These are phyloP conservation scores for Veloboletus limbatus DNA, from an alignment of 1,284 basidiomycete species.

Conservation along the genomic window DNA sequence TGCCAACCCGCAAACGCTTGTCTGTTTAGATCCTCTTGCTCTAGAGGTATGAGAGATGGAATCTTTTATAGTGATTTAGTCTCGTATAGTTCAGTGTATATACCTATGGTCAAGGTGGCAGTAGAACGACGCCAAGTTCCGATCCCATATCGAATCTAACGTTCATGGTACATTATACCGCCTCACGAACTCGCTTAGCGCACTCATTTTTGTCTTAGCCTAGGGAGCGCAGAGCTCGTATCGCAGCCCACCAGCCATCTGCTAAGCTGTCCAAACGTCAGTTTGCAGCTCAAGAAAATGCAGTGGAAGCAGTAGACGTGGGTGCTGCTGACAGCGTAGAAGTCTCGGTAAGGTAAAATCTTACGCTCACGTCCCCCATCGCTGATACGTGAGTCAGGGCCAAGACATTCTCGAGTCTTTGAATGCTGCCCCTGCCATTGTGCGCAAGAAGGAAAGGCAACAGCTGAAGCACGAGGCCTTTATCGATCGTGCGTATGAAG, in stretches of 20 bases:
- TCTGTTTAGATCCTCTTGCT: too few species aligned
- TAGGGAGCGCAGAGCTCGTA: conserved; percentile 50
- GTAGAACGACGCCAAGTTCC: too few species aligned
- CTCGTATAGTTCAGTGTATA: not conserved
- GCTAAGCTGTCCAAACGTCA: conserved; percentile 47
- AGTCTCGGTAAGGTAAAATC: conserved; percentile 36
- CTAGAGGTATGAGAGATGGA: too few species aligned
- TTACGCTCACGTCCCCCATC: not conserved
- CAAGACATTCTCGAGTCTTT: conserved; percentile 41
- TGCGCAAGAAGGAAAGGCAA: conserved; percentile 67
- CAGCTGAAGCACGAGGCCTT: conserved; percentile 66
- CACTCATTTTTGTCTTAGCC: conserved; percentile 43
- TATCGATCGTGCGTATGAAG: conserved; percentile 50
- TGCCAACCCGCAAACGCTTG: not conserved
- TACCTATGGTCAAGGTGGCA: too few species aligned
- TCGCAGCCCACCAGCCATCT: conserved; percentile 49
- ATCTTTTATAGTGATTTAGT: too few species aligned
- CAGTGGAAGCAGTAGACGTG: conserved; percentile 47
- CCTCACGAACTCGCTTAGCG: not conserved
- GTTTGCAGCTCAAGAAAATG: conserved; percentile 48
- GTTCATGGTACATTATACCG: conserved; percentile 23
- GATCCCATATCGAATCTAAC: too few species aligned
- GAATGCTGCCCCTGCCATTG: conserved; percentile 9
- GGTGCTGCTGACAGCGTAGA: conserved; percentile 34
- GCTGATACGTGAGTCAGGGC: conserved; percentile 34